A percentile compares a stretch with the other conserved stretches of the same genome.
Evolutionary conservation across 2,329 filamentous ascomycete species (phyloP).

Genomic region (Claviceps purpurea): DNA sequence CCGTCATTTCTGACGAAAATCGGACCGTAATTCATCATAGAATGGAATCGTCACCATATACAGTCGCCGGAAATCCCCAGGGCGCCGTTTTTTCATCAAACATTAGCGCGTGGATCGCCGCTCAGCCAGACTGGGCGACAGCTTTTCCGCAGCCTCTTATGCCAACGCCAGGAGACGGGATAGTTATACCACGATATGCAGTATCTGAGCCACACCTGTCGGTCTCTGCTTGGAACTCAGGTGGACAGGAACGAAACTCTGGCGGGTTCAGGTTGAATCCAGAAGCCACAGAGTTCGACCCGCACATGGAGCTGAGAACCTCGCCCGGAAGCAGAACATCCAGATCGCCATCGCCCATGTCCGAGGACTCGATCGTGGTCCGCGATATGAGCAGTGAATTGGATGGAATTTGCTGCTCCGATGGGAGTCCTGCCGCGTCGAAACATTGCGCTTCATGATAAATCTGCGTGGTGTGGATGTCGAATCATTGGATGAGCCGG

Average conservation of each 20-base stretch:
- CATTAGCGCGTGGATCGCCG: conserved; percentile 6
- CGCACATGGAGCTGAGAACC: background rate
- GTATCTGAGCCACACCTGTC: too few relatives aligned
- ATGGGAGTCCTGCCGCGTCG: background rate
- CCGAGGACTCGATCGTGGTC: background rate
- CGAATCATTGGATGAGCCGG: background rate
- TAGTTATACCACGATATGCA: background rate
- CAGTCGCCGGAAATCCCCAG: background rate
- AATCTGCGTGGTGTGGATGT: background rate
- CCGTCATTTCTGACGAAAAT: conserved; percentile 1
- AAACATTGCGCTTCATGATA: background rate
- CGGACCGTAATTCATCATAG: conserved; percentile 1
- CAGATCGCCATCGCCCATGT: background rate
- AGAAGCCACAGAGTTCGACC: conserved; percentile 5
- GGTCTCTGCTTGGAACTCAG: background rate
- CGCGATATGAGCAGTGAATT: background rate
- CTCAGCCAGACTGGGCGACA: conserved; percentile 1
- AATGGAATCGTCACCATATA: too few relatives aligned
- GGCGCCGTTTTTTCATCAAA: background rate
- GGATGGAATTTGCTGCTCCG: background rate
- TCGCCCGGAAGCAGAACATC: conserved; percentile 1
- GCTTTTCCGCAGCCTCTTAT: conserved; percentile 1
- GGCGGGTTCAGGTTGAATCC: conserved; percentile 5
- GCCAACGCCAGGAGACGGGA: conserved; percentile 2
- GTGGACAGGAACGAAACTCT: background rate